A percentile compares a stretch with the other conserved stretches of the same genome.
Evolutionary conservation across 1,284 basidiomycete species (phyloP).

Genomic region (Pterulicium gracile): DNA sequence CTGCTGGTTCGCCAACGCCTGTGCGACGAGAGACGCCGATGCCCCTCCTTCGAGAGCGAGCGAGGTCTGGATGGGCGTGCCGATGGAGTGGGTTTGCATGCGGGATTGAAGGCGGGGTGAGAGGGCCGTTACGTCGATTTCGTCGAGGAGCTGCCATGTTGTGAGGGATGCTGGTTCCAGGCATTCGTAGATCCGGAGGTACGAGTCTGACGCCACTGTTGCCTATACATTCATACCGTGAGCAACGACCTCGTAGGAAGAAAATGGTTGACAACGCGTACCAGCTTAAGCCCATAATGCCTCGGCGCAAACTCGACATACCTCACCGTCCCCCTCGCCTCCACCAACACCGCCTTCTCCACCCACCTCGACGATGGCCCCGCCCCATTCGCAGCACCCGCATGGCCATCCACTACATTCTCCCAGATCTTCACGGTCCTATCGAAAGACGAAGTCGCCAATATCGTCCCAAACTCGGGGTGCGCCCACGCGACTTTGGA

Average conservation of each 20-base stretch:
- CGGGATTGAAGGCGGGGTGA: constrained; percentile 33
- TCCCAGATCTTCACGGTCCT: constrained; percentile 88
- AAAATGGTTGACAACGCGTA: constrained; percentile 27
- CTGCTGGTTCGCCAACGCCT: constrained; percentile 46
- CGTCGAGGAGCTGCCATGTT: constrained; percentile 73
- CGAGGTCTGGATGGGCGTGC: constrained; percentile 59
- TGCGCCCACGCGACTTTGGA: constrained; percentile 82
- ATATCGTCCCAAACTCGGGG: constrained; percentile 77
- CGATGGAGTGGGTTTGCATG: constrained; percentile 39
- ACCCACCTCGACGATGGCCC: constrained; percentile 48
- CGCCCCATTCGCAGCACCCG: constrained; percentile 13
- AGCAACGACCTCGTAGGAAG: constrained; percentile 1
- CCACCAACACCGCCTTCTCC: constrained; percentile 66
- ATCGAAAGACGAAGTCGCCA: constrained; percentile 82
- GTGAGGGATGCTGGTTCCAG: constrained; percentile 71
- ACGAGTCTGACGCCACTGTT: constrained; percentile 77
- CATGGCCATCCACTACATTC: constrained; percentile 19
- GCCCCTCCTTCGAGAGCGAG: constrained; percentile 42
- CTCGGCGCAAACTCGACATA: constrained; percentile 80
- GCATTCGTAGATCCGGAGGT: constrained; percentile 84
- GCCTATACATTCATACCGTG: constrained; percentile 37
- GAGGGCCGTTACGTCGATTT: constrained; percentile 57
- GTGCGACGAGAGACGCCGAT: constrained; percentile 46
- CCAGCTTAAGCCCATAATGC: constrained; percentile 79
- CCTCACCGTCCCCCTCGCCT: constrained; percentile 77